A percentile compares a stretch with the other conserved stretches of the same genome.
These are phyloP conservation scores for Neofusicoccum kwambonambiense DNA, from an alignment of 2,329 filamentous ascomycete species.

Conservation along the genomic window DNA sequence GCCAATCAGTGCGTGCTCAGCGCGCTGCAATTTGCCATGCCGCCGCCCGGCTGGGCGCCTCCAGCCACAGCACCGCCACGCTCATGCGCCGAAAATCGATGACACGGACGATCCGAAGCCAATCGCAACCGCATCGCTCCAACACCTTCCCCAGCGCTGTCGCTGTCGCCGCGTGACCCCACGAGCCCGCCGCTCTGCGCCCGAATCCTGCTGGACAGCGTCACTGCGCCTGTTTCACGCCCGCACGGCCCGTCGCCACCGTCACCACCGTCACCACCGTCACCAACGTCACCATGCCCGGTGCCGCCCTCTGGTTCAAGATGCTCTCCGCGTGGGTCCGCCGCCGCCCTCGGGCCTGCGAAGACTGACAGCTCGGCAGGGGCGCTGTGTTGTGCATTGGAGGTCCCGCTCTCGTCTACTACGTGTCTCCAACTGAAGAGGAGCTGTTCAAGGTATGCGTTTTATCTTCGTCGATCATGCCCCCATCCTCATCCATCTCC, in stretches of 20 bases:
- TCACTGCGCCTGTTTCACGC: not conserved
- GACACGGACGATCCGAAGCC: constrained; percentile 5
- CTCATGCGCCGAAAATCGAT: constrained; percentile 6
- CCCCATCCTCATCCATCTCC: not conserved
- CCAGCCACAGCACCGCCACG: not conserved
- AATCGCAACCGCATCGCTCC: constrained; percentile 2
- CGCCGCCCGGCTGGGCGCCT: not conserved
- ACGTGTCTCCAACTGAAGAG: constrained; percentile 80
- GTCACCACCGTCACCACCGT: not conserved
- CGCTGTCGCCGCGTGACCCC: not conserved
- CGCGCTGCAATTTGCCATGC: not conserved
- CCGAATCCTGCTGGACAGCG: not conserved
- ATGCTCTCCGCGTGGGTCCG: constrained; percentile 59
- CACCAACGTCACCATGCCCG: constrained; percentile 19
- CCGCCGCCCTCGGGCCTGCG: constrained; percentile 10
- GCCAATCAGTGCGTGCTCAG: not conserved
- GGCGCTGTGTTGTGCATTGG: constrained; percentile 72
- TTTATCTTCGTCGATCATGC: constrained; percentile 2
- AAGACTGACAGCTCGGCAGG: constrained; percentile 47
- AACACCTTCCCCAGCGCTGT: not conserved
- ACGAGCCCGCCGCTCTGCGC: not conserved
- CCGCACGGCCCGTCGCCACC: not conserved
- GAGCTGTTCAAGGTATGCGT: constrained; percentile 69
- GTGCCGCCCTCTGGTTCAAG: constrained; percentile 57
- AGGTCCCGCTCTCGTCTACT: constrained; percentile 80